Evolutionary conservation across 1,284 basidiomycete genomes (phyloP).

Genomic region (Cutaneotrichosporon sp.): DNA sequence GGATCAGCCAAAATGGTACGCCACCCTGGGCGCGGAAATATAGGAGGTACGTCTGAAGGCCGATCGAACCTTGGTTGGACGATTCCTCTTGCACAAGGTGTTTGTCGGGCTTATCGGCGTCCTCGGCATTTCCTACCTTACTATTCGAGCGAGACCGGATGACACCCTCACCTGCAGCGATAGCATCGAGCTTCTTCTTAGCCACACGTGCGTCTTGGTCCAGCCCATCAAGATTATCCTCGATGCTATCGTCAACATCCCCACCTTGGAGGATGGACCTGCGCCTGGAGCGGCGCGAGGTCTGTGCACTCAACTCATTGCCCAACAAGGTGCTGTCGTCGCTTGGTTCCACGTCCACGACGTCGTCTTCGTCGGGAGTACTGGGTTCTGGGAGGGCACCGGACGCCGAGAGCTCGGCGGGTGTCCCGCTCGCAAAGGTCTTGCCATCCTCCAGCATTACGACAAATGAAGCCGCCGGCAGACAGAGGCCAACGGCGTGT

Average conservation of each 20-base stretch:
- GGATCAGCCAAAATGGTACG: conserved; percentile 36
- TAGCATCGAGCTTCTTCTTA: conserved; percentile 31
- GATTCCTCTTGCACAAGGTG: conserved; percentile 43
- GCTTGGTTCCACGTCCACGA: no score
- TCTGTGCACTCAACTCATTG: background rate
- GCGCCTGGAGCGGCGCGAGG: background rate
- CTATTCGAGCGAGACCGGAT: background rate
- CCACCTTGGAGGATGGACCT: background rate
- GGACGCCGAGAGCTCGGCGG: conserved; percentile 28
- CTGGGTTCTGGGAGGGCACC: conserved; percentile 18
- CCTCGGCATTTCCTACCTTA: conserved; percentile 27
- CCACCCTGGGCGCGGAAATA: conserved; percentile 43
- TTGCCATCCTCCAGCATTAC: conserved; percentile 44
- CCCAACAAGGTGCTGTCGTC: no score
- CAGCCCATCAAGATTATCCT: conserved; percentile 53
- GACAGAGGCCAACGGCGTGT: conserved; percentile 53
- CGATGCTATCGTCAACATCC: conserved; percentile 19
- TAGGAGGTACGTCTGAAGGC: conserved; percentile 33
- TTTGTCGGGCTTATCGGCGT: conserved; percentile 30
- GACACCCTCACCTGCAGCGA: conserved; percentile 26
- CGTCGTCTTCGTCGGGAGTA: conserved; percentile 15
- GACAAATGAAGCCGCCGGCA: conserved; percentile 49
- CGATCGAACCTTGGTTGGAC: conserved; percentile 35
- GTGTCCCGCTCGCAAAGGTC: conserved; percentile 37
- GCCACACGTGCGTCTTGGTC: conserved; percentile 60